These are phyloP conservation scores for Tulasnella sp. DNA, from an alignment of 768 basidiomycete genomes.

Conservation along the genomic window DNA sequence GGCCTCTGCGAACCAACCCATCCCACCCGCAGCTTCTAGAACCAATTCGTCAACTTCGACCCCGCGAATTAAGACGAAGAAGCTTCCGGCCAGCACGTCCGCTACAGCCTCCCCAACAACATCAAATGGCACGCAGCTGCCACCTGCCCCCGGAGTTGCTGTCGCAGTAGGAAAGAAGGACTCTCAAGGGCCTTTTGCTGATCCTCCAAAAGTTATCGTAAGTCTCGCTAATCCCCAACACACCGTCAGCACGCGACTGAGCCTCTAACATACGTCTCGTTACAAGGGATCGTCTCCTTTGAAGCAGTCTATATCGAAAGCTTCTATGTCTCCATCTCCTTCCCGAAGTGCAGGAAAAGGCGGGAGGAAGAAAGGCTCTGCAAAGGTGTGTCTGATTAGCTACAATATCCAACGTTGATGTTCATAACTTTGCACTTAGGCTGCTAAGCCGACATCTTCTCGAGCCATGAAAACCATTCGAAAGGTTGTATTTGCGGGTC, in stretches of 20 bases:
- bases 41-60: neutral
- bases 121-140: neutral
- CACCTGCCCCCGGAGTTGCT: neutral
- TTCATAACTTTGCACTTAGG: neutral
- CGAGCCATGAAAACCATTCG: neutral
- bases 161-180: neutral
- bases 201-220: constrained; percentile 9
- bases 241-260: neutral
- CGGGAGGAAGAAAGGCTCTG: neutral
- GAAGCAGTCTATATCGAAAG: constrained; percentile 1
- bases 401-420: neutral
- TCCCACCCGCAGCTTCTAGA: neutral
- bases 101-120: neutral
- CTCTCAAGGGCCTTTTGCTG: neutral
- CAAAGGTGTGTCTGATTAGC: neutral
- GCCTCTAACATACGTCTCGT: neutral
- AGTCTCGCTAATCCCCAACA: neutral
- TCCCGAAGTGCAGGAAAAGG: neutral
- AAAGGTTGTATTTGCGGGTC: neutral
- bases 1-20: neutral
- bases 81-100: neutral
- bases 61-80: neutral
- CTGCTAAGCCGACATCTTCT: neutral
- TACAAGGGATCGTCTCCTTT: constrained; percentile 3
- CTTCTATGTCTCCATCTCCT: neutral